These are phyloP conservation scores for Penicillium argentinense DNA, from an alignment of 495 filamentous ascomycete species.

Conservation along the genomic window DNA sequence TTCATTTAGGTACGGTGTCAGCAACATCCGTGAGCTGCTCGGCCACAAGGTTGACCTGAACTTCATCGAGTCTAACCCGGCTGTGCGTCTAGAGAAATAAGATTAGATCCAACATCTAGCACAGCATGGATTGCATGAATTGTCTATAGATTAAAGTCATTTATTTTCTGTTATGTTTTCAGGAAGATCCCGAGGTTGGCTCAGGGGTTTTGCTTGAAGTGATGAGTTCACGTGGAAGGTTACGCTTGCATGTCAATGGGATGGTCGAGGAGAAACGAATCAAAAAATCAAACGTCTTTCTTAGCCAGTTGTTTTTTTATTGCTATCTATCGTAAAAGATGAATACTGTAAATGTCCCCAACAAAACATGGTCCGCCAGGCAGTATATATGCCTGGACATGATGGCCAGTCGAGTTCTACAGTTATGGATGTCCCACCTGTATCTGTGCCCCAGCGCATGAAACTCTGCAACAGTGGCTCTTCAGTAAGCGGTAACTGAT, in stretches of 20 bases:
- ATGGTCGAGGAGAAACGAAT: conserved; percentile 27
- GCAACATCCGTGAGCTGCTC: conserved; percentile 80
- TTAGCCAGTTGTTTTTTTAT: too few species aligned
- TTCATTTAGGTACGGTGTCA: conserved; percentile 63
- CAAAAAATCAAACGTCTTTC: conserved; percentile 13
- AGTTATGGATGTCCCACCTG: conserved; percentile 69
- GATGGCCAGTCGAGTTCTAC: too few species aligned
- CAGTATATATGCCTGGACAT: too few species aligned
- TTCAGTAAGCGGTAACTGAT: conserved; percentile 70
- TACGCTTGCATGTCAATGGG: conserved; percentile 27
- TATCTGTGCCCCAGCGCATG: conserved; percentile 89
- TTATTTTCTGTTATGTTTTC: conserved; percentile 23
- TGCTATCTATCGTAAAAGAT: too few species aligned
- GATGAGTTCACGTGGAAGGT: conserved; percentile 27
- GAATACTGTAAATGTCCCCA: background rate
- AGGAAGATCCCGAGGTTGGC: conserved; percentile 4
- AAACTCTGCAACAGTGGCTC: conserved; percentile 76
- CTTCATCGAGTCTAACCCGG: conserved; percentile 80
- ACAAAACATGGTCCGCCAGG: too few species aligned
- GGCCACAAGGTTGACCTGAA: conserved; percentile 83
- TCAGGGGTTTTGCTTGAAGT: conserved; percentile 12
- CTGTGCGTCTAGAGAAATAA: conserved; percentile 71
- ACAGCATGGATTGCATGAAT: conserved; percentile 10
- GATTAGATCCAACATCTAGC: background rate
- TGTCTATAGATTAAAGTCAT: conserved; percentile 23